Conservation (phyloP, 2,329 filamentous ascomycete genomes). For the Mycosphaerelloides madeirae region DNA sequence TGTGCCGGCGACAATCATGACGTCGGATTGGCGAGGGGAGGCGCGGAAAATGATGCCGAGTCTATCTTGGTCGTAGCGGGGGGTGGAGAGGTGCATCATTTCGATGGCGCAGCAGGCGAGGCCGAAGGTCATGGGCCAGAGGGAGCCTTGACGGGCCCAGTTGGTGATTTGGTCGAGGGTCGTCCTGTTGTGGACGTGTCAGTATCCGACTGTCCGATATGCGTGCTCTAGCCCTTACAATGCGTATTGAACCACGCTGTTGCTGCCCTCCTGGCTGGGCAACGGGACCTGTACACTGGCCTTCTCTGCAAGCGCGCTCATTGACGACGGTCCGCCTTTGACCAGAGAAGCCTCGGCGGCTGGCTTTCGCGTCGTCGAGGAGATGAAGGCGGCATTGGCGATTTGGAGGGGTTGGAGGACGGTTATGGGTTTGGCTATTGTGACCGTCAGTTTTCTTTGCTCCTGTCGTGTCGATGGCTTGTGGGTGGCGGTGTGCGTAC, state of each 20-base stretch:
- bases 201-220: conserved; percentile 8
- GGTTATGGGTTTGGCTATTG: conserved; percentile 60
- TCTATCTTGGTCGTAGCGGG: conserved; percentile 83
- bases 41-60: conserved; percentile 87
- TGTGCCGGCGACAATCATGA: conserved; percentile 93
- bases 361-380: conserved; percentile 60
- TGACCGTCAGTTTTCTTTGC: conserved; percentile 22
- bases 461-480: conserved; percentile 3
- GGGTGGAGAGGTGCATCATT: conserved; percentile 89
- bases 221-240: conserved; percentile 56
- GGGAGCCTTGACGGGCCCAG: conserved; percentile 77
- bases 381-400: conserved; percentile 57
- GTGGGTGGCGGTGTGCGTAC: conserved; percentile 35
- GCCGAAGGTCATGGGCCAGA: conserved; percentile 86
- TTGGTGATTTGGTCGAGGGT: conserved; percentile 75
- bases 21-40: conserved; percentile 79
- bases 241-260: conserved; percentile 78
- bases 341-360: conserved; percentile 47
- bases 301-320: too few species aligned
- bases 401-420: conserved; percentile 61
- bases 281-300: conserved; percentile 57
- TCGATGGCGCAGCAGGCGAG: conserved; percentile 85
- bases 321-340: conserved; percentile 10
- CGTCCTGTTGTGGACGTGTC: conserved; percentile 50
- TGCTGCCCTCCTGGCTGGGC: conserved; percentile 72